Conservation (phyloP, 2,329 filamentous ascomycete genomes). For the Ascochyta rabiei region DNA sequence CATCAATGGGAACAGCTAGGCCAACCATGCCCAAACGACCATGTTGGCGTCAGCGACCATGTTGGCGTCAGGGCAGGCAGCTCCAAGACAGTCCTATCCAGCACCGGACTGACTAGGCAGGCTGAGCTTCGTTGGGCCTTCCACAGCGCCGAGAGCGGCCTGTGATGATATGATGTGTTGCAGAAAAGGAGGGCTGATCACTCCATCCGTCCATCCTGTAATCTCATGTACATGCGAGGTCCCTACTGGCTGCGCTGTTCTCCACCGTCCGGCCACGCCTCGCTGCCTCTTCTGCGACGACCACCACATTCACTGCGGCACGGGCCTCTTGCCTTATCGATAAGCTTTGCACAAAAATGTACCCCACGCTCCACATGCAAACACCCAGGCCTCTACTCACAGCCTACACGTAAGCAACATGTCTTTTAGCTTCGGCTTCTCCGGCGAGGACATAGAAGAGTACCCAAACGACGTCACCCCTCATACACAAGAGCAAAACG, state of each 20-base stretch:
- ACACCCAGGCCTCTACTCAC: not conserved
- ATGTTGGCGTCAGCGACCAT: not conserved
- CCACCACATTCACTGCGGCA: constrained; percentile 5
- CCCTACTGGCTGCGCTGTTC: not conserved
- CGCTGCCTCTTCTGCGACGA: not conserved
- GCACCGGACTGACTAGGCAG: too few relatives aligned
- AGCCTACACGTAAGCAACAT: constrained; percentile 20
- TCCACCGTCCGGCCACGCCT: not conserved
- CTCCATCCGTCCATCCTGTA: too few relatives aligned
- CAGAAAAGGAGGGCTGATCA: too few relatives aligned
- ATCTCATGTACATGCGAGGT: not conserved
- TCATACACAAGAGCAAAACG: constrained; percentile 10
- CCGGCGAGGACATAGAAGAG: constrained; percentile 63
- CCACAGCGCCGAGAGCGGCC: too few relatives aligned
- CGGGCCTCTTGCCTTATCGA: constrained; percentile 8
- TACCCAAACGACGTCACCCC: constrained; percentile 47
- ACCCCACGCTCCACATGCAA: constrained; percentile 16
- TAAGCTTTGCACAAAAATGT: constrained; percentile 17
- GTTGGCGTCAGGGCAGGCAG: not conserved
- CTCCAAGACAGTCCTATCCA: too few relatives aligned
- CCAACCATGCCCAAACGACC: not conserved
- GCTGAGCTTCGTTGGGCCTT: too few relatives aligned
- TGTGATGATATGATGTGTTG: too few relatives aligned
- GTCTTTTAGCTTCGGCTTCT: constrained; percentile 64
- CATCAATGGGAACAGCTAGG: constrained; percentile 16